phyloP scores from a whole-genome alignment of 139 green algal genomes.

The Chlamydomonas incerta region DNA sequence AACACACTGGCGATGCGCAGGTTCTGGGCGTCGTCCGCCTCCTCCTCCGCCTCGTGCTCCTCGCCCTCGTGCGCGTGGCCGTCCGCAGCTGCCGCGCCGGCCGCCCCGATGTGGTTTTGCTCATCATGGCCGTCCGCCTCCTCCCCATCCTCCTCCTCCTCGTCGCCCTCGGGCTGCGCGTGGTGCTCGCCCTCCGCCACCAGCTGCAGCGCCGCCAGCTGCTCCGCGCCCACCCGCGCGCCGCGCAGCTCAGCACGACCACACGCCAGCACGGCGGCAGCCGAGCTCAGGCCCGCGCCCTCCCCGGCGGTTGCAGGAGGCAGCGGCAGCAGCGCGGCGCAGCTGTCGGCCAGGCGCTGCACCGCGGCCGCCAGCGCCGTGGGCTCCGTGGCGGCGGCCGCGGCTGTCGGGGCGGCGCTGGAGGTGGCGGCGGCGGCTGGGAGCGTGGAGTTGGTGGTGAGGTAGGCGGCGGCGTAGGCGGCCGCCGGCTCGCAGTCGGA shows the following conservation, averaged over 20 bases:
- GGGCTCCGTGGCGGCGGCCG: no score
- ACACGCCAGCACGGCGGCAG: no score
- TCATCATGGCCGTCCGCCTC: not conserved
- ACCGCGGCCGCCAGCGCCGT: not conserved
- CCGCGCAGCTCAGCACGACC: not conserved
- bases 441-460: not conserved
- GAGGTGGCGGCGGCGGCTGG: not conserved
- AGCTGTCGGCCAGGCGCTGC: not conserved
- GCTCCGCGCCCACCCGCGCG: not conserved
- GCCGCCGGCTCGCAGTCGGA: not conserved
- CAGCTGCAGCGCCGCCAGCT: no score
- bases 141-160: not conserved
- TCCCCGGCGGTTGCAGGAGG: not conserved
- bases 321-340: no score
- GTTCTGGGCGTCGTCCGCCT: not conserved
- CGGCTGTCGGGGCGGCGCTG: not conserved
- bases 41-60: not conserved
- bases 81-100: no score
- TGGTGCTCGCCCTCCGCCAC: no score
- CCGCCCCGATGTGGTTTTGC: no score
- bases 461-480: not conserved
- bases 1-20: slow-evolving; percentile 17
- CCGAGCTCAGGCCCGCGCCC: no score
- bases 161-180: not conserved
- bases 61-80: not conserved